Conservation (phyloP, 371 early-diverging fungal species). For the Syncephalis plumigaleata region DNA sequence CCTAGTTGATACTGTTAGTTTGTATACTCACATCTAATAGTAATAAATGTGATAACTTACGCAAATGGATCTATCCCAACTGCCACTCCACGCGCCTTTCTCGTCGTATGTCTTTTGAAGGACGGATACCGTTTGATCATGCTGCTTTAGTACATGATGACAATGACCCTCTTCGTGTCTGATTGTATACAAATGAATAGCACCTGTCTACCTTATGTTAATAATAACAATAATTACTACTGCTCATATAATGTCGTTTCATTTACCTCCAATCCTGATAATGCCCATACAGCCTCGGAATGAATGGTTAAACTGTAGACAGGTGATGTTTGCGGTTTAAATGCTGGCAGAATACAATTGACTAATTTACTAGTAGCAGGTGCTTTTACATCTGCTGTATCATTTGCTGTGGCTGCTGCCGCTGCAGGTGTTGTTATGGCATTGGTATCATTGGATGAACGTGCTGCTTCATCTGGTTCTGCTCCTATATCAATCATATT, state of each 20-base stretch:
- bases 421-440: slow-evolving; percentile 1
- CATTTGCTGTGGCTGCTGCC: background rate
- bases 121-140: slow-evolving; percentile 69
- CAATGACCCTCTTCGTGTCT: slow-evolving; percentile 88
- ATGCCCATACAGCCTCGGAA: slow-evolving; percentile 73
- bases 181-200: slow-evolving; percentile 70
- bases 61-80: slow-evolving; percentile 74
- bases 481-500: slow-evolving; percentile 5
- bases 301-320: slow-evolving; percentile 83
- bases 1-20: slow-evolving; percentile 15
- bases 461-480: slow-evolving; percentile 6
- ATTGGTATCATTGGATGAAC: slow-evolving; percentile 1
- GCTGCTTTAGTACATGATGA: slow-evolving; percentile 55
- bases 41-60: slow-evolving; percentile 19
- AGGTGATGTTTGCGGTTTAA: slow-evolving; percentile 43
- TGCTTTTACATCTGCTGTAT: slow-evolving; percentile 1
- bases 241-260: no score
- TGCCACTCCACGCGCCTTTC: slow-evolving; percentile 63
- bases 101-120: slow-evolving; percentile 61
- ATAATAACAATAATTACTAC: no score
- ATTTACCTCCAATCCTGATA: slow-evolving; percentile 53
- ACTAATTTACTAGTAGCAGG: no score
- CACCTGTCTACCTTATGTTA: slow-evolving; percentile 41
- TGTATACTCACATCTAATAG: background rate
- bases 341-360: no score